Evolutionary conservation across 169 alveolate genomes (phyloP).

Genomic region (Eimeria sp.): DNA sequence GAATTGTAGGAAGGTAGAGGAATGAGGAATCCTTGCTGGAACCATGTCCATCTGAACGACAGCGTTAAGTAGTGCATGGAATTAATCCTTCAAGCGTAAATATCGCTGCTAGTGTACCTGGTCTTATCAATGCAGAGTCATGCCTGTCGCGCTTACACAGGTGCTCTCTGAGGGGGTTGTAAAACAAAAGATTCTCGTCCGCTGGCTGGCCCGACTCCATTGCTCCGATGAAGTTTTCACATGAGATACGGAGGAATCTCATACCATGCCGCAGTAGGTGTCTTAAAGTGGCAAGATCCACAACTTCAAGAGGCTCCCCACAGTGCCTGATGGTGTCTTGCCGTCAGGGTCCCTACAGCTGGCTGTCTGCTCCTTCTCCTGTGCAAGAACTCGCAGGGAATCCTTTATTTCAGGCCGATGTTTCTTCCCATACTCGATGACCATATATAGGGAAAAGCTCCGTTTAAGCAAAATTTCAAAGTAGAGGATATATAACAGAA

Average conservation of each 20-base stretch:
- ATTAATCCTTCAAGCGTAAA: not conserved
- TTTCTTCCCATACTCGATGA: not conserved
- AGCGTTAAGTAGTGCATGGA: not conserved
- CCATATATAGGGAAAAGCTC: not conserved
- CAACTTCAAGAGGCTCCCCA: not conserved
- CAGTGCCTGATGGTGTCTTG: not conserved
- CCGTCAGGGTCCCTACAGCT: not conserved
- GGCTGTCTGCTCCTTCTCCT: not conserved
- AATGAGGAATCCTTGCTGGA: not conserved
- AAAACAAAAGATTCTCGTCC: not conserved
- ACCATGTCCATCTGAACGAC: not conserved
- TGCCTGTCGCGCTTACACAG: not conserved
- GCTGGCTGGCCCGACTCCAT: not conserved
- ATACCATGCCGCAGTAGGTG: not conserved
- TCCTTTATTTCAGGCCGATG: not conserved
- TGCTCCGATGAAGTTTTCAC: not conserved
- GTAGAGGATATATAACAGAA: not conserved
- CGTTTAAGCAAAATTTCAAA: not conserved
- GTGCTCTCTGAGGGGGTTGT: not conserved
- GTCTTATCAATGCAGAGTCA: not conserved
- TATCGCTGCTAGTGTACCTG: constrained; percentile 13
- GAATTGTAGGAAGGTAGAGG: not conserved
- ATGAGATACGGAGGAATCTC: not conserved
- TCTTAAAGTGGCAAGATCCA: not conserved
- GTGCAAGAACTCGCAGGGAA: not conserved